Base-by-base conservation (phyloP, 805 yeast species). In the Lipomyces yamanashiensis region DNA sequence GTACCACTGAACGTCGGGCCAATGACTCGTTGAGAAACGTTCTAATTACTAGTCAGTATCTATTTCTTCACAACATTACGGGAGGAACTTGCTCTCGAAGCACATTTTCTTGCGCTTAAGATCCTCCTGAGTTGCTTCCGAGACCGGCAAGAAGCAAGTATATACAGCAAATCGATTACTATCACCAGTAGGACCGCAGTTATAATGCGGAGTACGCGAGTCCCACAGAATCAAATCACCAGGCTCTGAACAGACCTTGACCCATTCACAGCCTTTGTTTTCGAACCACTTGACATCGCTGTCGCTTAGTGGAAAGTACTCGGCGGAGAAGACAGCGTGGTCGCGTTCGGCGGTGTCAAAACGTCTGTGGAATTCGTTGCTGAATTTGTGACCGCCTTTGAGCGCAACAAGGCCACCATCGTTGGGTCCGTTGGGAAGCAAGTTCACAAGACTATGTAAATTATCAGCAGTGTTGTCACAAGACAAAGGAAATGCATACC, bases 161-260 rank as follows among this genome's bases (percentile, higher is more conserved):
- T 62, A 62, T 9, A 58, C 51, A 15, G 50, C 62, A 48, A 62
- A 8, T 9, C 65, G 15, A 19, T 50, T 40, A 33, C 21, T 44
- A 10, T 57, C 52, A 15, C 43, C 58, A 33, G 44, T 21, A 13
- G 64, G 60, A 15, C 50, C 21, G 39, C 33, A 21, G 62, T 57
- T 57, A 43, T 57, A 61, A 17, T 61, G 64, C 21, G 61, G 61
- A 6, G 62, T 43, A 12, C 64, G 49, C 15, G 64, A 61, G 23
- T 61, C 64, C 64, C 64, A 61, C 33, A 61, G 57, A 21, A 61
- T 34, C 23, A 61, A 34, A 21, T 61, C 64, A 15, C 64, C 64
- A 17, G 64, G 64, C 13, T 56, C 61, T 37, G 57, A 58, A 33
- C 49, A 28, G 54, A 57, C 58, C 41, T 61, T 57, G 54, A 50